Conservation (phyloP, 2,329 filamentous ascomycete species). For the Basipetospora sp. region DNA sequence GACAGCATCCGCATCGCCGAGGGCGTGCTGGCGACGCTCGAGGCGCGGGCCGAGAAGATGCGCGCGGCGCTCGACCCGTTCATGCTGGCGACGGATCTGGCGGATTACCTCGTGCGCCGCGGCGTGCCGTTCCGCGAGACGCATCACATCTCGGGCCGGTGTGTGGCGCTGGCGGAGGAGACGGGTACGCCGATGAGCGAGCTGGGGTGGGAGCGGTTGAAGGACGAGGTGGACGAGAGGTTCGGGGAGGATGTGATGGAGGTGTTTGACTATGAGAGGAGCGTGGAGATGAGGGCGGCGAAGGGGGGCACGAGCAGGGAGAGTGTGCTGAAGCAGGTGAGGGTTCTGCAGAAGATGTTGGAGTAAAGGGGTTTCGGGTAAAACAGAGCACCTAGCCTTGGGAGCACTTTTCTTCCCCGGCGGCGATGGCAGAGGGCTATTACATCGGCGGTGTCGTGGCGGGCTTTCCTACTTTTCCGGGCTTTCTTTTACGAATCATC, state of each 20-base stretch:
- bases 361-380: slow-evolving; percentile 10
- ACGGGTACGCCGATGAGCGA: slow-evolving; percentile 54
- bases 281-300: slow-evolving; percentile 64
- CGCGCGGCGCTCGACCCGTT: slow-evolving; percentile 60
- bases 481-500: too few relatives aligned
- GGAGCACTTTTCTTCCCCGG: too few relatives aligned
- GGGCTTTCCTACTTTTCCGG: too few relatives aligned
- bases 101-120: slow-evolving; percentile 48
- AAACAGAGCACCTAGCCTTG: too few relatives aligned
- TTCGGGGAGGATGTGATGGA: slow-evolving; percentile 58
- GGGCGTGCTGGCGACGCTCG: slow-evolving; percentile 62
- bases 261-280: slow-evolving; percentile 67
- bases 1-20: slow-evolving; percentile 74
- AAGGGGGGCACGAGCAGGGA: slow-evolving; percentile 65
- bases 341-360: slow-evolving; percentile 28
- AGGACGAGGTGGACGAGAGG: slow-evolving; percentile 50
- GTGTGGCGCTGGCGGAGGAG: slow-evolving; percentile 54
- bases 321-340: slow-evolving; percentile 49
- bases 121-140: slow-evolving; percentile 67
- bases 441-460: too few relatives aligned
- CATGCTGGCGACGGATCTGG: slow-evolving; percentile 65
- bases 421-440: too few relatives aligned
- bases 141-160: slow-evolving; percentile 61
- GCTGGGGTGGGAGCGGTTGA: slow-evolving; percentile 49
- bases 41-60: slow-evolving; percentile 61